phyloP scores from a whole-genome alignment of 345 rosid genomes.

The Melaleuca alternifolia region DNA sequence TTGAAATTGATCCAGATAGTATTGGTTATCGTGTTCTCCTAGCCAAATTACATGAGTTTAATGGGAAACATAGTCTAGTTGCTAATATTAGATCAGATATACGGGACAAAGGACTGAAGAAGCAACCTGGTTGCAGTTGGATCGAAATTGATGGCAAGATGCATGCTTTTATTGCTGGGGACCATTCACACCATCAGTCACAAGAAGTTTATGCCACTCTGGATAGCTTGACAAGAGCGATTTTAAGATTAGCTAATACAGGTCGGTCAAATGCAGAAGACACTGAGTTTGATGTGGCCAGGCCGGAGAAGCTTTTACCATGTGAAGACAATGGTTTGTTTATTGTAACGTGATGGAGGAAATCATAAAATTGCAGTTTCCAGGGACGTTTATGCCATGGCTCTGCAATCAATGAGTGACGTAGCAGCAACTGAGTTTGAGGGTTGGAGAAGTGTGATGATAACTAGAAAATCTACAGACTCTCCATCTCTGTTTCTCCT shows the following conservation, averaged over 20 bases:
- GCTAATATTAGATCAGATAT: conserved; percentile 19
- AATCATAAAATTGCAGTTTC: not conserved
- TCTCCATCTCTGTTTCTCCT: not conserved
- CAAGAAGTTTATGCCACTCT: conserved; percentile 15
- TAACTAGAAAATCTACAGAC: not conserved
- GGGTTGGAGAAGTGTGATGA: not conserved
- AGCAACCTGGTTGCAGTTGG: conserved; percentile 48
- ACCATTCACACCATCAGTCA: conserved; percentile 16
- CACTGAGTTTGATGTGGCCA: not conserved
- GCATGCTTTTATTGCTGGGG: conserved; percentile 20
- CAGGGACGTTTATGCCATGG: not conserved
- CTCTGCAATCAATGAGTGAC: not conserved
- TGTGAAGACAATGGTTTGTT: not conserved
- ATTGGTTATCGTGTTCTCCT: conserved; percentile 30
- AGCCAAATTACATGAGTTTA: conserved; percentile 29
- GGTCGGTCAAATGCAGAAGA: not conserved
- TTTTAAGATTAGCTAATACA: conserved; percentile 16
- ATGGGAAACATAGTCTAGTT: conserved; percentile 11
- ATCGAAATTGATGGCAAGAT: conserved; percentile 22
- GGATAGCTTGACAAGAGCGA: conserved; percentile 16
- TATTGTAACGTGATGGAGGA: not conserved
- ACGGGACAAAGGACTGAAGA: conserved; percentile 22
- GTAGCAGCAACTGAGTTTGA: not conserved
- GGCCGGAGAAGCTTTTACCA: not conserved
- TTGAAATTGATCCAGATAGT: conserved; percentile 15